Evolutionary conservation across 306 rosid genomes (phyloP).

Genomic region (Cicer chorassanicum): DNA sequence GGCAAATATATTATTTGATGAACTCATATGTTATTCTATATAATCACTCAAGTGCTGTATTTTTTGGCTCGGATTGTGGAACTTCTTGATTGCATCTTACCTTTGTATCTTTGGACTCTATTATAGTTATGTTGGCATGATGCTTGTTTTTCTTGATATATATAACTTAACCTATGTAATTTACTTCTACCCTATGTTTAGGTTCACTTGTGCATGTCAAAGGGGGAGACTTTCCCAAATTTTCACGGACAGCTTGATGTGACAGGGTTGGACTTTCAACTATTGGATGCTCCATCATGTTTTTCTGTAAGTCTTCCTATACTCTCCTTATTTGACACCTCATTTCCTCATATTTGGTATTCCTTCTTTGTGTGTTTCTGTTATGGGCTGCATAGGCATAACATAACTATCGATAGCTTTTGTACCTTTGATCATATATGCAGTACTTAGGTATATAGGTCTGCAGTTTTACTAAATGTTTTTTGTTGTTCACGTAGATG

Average conservation of each 20-base stretch:
- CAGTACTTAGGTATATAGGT: conserved; percentile 13
- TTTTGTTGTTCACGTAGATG: conserved; percentile 29
- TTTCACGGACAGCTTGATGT: conserved; percentile 95
- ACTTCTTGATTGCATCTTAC: conserved; percentile 9
- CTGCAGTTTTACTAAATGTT: conserved; percentile 27
- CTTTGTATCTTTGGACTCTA: neutral
- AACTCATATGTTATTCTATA: neutral
- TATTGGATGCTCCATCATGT: conserved; percentile 81
- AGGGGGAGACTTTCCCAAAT: conserved; percentile 88
- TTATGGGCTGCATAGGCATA: neutral
- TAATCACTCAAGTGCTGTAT: neutral
- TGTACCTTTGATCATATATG: conserved; percentile 34
- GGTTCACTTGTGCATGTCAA: conserved; percentile 96
- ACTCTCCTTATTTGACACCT: conserved; percentile 42
- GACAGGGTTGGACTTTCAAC: conserved; percentile 78
- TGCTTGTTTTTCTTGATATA: conserved; percentile 36
- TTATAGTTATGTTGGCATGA: conserved; percentile 19
- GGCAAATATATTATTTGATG: neutral
- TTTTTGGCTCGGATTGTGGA: conserved; percentile 5
- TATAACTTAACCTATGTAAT: conserved; percentile 18
- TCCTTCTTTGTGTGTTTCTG: conserved; percentile 23
- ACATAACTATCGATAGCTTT: conserved; percentile 28
- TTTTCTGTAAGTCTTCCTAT: conserved; percentile 70
- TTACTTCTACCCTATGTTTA: conserved; percentile 47
- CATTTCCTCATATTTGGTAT: conserved; percentile 33